phyloP scores from a whole-genome alignment of 805 yeast genomes.

The Suhomyces prunicola region DNA sequence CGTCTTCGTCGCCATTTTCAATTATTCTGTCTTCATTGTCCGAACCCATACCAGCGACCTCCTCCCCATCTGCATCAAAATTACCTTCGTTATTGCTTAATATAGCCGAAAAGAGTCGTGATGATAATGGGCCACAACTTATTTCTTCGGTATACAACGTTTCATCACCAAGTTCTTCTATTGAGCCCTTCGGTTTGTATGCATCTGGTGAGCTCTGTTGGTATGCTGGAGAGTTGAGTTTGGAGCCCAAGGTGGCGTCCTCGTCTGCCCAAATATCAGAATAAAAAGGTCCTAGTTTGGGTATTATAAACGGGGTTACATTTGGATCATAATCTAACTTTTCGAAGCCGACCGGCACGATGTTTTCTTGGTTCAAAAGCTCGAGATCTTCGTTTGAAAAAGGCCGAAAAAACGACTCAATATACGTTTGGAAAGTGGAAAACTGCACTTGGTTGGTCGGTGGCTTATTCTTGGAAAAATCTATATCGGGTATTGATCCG shows the following conservation, averaged over 20 bases:
- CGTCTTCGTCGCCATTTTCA: constrained; percentile 15
- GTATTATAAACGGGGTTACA: constrained; percentile 70
- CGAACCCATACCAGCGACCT: constrained; percentile 13
- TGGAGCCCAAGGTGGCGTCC: constrained; percentile 48
- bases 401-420: constrained; percentile 80
- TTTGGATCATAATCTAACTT: constrained; percentile 57
- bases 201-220: constrained; percentile 43
- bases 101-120: constrained; percentile 79
- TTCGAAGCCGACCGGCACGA: constrained; percentile 51
- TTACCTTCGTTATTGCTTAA: constrained; percentile 41
- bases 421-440: constrained; percentile 76
- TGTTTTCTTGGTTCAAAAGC: constrained; percentile 60
- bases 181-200: constrained; percentile 55
- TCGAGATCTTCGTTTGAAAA: constrained; percentile 79
- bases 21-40: constrained; percentile 7
- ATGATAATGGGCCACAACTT: constrained; percentile 88
- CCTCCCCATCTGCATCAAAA: constrained; percentile 15
- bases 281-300: constrained; percentile 81
- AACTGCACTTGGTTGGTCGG: constrained; percentile 86
- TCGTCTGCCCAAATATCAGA: constrained; percentile 85
- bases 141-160: constrained; percentile 67
- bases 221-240: constrained; percentile 47
- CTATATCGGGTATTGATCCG: constrained; percentile 83
- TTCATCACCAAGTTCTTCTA: constrained; percentile 57
- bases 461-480: constrained; percentile 73